Conservation (phyloP, 306 rosid species). For the Trifolium fragiferum region DNA sequence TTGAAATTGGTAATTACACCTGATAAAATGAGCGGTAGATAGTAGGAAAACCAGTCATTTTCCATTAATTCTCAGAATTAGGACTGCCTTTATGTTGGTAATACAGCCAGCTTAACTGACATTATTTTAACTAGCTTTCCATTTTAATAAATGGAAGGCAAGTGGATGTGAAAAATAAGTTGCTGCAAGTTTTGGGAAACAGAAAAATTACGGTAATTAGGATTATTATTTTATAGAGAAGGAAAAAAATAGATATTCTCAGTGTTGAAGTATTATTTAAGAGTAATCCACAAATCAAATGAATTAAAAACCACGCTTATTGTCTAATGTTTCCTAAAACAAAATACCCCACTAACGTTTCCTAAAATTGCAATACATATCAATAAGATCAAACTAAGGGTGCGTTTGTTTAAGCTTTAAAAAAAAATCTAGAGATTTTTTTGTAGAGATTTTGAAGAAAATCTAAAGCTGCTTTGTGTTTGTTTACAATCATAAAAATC, state of each 20-base stretch:
- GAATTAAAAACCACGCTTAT: neutral
- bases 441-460: too few relatives aligned
- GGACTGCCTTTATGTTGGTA: neutral
- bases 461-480: too few relatives aligned
- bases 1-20: conserved; percentile 3
- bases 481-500: too few relatives aligned
- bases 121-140: neutral
- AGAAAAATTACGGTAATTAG: conserved; percentile 11
- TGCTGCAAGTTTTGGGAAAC: neutral
- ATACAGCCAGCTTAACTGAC: neutral
- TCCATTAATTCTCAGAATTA: neutral
- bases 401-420: too few relatives aligned
- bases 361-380: neutral
- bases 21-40: neutral
- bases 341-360: neutral
- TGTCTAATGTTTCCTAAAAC: neutral
- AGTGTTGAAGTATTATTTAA: neutral
- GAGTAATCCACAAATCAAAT: conserved; percentile 8
- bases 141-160: conserved; percentile 10
- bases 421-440: too few relatives aligned
- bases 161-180: neutral
- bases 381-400: conserved; percentile 3
- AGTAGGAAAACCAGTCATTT: conserved; percentile 12
- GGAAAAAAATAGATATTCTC: neutral
- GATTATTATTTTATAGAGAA: conserved; percentile 2